Percentiles rank a stretch among this genome's conserved stretches.
phyloP scores from a whole-genome alignment of 1,284 basidiomycete genomes.

The Thelephora terrestris region DNA sequence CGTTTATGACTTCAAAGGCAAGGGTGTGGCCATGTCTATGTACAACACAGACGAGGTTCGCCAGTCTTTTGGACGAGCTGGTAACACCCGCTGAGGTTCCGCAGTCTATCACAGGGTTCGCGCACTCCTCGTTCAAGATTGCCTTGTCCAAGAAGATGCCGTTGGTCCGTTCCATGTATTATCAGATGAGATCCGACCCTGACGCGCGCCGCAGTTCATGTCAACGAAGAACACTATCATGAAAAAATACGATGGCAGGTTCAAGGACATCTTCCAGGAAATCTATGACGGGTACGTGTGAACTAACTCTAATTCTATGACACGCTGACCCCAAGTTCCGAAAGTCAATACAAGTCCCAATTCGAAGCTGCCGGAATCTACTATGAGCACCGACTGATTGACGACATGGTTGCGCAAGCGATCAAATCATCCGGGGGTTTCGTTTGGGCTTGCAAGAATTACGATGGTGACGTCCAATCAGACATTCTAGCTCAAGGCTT shows the following conservation, averaged over 20 bases:
- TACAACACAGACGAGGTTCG: constrained; percentile 89
- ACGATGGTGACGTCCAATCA: constrained; percentile 90
- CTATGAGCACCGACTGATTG: constrained; percentile 93
- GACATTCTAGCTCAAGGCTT: constrained; percentile 95
- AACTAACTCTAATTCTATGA: neutral
- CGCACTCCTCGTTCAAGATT: constrained; percentile 98
- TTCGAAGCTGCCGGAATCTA: constrained; percentile 84
- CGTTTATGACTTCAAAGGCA: constrained; percentile 86
- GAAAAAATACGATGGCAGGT: constrained; percentile 94
- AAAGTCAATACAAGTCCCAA: constrained; percentile 67
- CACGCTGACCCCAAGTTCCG: neutral
- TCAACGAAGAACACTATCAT: constrained; percentile 98
- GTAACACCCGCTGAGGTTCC: too few species aligned
- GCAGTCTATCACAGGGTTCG: constrained; percentile 88
- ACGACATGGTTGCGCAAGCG: constrained; percentile 95
- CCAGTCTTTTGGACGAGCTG: neutral
- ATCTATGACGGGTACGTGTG: constrained; percentile 65
- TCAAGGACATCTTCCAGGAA: constrained; percentile 98
- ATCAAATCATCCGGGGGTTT: constrained; percentile 97
- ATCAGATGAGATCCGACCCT: neutral
- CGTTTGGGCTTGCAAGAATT: constrained; percentile 97
- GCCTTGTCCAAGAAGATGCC: constrained; percentile 93
- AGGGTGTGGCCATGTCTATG: constrained; percentile 87
- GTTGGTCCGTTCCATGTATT: constrained; percentile 33
- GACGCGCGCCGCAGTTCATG: constrained; percentile 58